Evolutionary conservation across 2,329 filamentous ascomycete species (phyloP), one percentile per base, ranked within the genome.

Genomic region (Colletotrichum navitas): DNA sequence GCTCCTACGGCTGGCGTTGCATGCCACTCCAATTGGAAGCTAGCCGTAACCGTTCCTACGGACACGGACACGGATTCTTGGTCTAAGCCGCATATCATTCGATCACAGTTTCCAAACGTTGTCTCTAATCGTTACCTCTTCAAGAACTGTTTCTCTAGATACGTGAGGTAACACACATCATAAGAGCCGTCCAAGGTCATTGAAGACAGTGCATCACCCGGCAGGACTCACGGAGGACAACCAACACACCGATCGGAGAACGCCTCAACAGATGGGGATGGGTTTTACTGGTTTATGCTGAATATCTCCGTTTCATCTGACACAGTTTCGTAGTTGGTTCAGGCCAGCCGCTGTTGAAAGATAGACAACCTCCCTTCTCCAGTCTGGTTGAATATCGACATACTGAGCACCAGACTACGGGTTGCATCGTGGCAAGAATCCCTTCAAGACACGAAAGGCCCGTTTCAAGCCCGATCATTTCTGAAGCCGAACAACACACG

Each of bases 31-130:
- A 41, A 45, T 54, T 59, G 62, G 66, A 29, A 43, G 26, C 29
- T 26, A 29, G 18, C 21, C n/a, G n/a, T 49, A 21, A 29, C 7
- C 18, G 16, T 32, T 5, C 67, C 67, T 69, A 66, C 67, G 62
- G 67, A 69, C 67, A 66, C 67, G 67, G 67, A 66, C 45, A 60
- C 67, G 67, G 67, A 54, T 16, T 7, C 7, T 3, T 16, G 3
- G 26, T 60, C 39, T 41, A 66, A 55, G 62, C 63, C 55, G 47
- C 62, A 29, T 51, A 58, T 58, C 64, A 43, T 43, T 32, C n/a
- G 14, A n/a, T 26, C 24, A 34, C 21, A 21, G 29, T 21, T 43
- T 4, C 60, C 41, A 21, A 26, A 39, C 3, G n/a, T 41, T 32
- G 24, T 18, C 21, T 24, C 29, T 5, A 34, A 36, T 11, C 2